These are phyloP conservation scores for Cordyceps farinosa DNA, from an alignment of 2,329 filamentous ascomycete genomes.

Conservation along the genomic window DNA sequence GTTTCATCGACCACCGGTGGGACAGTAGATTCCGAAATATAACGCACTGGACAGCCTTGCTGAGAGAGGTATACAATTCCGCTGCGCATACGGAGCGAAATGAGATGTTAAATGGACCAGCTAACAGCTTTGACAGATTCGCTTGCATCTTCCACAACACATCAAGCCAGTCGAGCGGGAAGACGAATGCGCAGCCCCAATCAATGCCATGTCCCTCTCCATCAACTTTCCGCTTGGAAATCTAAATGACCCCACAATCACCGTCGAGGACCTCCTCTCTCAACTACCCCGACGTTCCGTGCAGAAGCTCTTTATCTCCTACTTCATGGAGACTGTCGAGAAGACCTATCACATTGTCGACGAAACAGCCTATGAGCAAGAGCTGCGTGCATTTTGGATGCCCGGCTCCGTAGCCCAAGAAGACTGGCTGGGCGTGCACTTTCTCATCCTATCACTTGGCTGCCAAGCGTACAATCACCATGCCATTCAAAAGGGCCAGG, in stretches of 20 bases:
- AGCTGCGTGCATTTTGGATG: slow-evolving; percentile 14
- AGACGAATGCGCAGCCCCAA: neutral
- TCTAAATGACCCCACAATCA: neutral
- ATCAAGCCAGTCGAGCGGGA: slow-evolving; percentile 2
- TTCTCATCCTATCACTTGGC: slow-evolving; percentile 14
- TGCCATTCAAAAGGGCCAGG: neutral
- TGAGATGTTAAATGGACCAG: neutral
- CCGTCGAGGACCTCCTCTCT: neutral
- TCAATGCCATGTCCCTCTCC: slow-evolving; percentile 11
- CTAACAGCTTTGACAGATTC: slow-evolving; percentile 5
- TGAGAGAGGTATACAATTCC: neutral
- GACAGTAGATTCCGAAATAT: slow-evolving; percentile 7
- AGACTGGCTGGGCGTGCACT: slow-evolving; percentile 15
- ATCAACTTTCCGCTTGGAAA: slow-evolving; percentile 19
- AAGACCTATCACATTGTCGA: slow-evolving; percentile 12
- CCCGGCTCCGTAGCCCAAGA: slow-evolving; percentile 2
- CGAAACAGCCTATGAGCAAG: neutral
- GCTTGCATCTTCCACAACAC: slow-evolving; percentile 1
- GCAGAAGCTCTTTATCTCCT: slow-evolving; percentile 12
- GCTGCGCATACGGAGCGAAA: no score
- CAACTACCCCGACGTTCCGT: neutral
- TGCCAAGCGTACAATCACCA: slow-evolving; percentile 15
- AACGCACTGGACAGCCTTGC: slow-evolving; percentile 10
- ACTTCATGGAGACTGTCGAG: slow-evolving; percentile 15
- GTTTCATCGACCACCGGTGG: slow-evolving; percentile 14